phyloP scores from a whole-genome alignment of 257 asterid genomes.

The Nicotiana obtusifolia region DNA sequence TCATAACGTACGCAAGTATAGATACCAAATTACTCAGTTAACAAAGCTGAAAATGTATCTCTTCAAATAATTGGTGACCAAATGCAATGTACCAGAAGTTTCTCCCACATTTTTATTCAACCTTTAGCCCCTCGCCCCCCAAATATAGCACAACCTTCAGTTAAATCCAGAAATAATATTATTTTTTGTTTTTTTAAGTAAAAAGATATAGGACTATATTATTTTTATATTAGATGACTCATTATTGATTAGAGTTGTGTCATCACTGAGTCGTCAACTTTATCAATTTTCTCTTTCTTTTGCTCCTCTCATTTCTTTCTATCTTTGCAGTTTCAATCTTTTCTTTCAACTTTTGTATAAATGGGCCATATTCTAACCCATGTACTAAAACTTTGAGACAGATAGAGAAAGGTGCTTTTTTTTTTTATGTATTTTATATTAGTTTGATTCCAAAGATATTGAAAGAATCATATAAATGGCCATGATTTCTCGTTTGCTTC shows the following conservation, averaged over 20 bases:
- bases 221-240: too few species aligned
- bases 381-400: neutral
- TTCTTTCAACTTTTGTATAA: neutral
- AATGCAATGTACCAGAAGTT: neutral
- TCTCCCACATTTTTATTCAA: neutral
- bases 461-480: conserved; percentile 5
- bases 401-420: neutral
- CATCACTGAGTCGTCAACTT: neutral
- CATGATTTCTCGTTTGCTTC: conserved; percentile 43
- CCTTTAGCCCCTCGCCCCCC: neutral
- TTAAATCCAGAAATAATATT: too few species aligned
- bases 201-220: too few species aligned
- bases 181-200: too few species aligned
- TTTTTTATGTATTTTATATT: neutral
- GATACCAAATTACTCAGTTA: too few species aligned
- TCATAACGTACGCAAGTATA: too few species aligned
- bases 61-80: neutral
- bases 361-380: neutral
- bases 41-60: too few species aligned
- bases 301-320: neutral
- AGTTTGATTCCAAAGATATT: neutral
- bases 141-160: neutral
- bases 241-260: neutral
- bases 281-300: neutral
- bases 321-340: neutral